phyloP scores from a whole-genome alignment of 495 filamentous ascomycete species.

The Penicillium maclennaniae region DNA sequence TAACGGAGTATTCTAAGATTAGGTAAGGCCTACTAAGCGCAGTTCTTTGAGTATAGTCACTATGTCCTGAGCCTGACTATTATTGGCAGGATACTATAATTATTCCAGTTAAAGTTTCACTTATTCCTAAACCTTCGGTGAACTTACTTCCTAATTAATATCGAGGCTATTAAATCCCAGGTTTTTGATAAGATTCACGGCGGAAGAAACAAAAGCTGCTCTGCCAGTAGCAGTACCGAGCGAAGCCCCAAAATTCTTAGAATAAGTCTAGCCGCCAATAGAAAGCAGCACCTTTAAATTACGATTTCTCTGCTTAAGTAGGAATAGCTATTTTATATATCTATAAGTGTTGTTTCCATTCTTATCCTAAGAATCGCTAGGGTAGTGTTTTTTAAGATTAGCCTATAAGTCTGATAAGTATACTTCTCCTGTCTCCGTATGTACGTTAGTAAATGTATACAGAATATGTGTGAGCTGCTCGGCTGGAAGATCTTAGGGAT shows the following conservation, averaged over 20 bases:
- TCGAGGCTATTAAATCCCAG: conserved; percentile 60
- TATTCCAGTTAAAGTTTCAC: neutral
- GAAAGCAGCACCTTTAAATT: conserved; percentile 68
- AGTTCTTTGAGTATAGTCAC: conserved; percentile 59
- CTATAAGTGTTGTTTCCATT: conserved; percentile 78
- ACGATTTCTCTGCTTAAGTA: conserved; percentile 75
- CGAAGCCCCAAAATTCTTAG: conserved; percentile 63
- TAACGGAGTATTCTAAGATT: neutral
- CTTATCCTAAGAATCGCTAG: conserved; percentile 71
- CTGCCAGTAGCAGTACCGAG: conserved; percentile 54
- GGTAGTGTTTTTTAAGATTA: conserved; percentile 72
- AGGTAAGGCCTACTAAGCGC: conserved; percentile 31
- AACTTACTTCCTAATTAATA: conserved; percentile 57
- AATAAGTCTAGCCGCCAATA: conserved; percentile 75
- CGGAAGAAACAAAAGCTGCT: conserved; percentile 63
- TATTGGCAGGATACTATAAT: conserved; percentile 29
- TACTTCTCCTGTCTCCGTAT: conserved; percentile 61
- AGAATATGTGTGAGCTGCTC: conserved; percentile 81
- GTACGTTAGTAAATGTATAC: conserved; percentile 76
- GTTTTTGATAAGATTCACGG: conserved; percentile 64
- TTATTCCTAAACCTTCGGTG: no score
- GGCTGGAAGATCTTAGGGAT: conserved; percentile 70
- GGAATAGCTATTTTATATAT: conserved; percentile 79
- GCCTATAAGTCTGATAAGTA: conserved; percentile 76
- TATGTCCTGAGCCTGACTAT: conserved; percentile 55